A percentile compares a stretch with the other conserved stretches of the same genome.
These are phyloP conservation scores for Salix purpurea DNA, from an alignment of 345 rosid species.

Conservation along the genomic window DNA sequence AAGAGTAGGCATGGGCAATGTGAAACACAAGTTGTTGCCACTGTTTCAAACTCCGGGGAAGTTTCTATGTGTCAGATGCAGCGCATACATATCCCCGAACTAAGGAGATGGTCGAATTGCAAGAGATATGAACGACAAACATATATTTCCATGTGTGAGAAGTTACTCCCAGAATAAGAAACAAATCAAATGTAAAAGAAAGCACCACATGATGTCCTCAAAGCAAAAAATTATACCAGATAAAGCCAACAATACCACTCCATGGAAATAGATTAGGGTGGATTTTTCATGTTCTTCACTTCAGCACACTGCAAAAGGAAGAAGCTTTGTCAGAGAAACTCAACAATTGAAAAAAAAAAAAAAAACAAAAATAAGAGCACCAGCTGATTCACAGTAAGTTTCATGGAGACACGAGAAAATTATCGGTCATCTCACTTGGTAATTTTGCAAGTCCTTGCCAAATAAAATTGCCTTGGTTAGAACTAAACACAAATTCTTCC, in stretches of 20 bases:
- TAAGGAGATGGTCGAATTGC: not conserved
- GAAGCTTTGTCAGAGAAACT: slow-evolving; percentile 4
- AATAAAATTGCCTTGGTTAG: not conserved
- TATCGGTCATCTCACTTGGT: not conserved
- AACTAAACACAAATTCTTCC: not conserved
- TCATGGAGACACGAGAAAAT: not conserved
- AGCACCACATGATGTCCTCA: slow-evolving; percentile 16
- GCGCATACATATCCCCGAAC: not conserved
- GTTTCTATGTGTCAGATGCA: not conserved
- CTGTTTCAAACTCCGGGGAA: not conserved
- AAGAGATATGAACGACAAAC: not conserved
- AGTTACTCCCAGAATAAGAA: slow-evolving; percentile 8
- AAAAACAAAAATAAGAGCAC: not conserved
- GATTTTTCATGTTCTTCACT: not conserved
- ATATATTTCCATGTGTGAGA: slow-evolving; percentile 3
- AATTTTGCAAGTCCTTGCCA: not conserved
- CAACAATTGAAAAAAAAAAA: not conserved
- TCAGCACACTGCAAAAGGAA: slow-evolving; percentile 56
- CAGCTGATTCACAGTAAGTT: not conserved
- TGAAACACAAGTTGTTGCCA: not conserved
- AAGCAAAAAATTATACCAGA: slow-evolving; percentile 13
- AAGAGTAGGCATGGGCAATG: not conserved
- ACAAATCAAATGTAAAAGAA: slow-evolving; percentile 25
- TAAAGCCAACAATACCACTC: slow-evolving; percentile 10
- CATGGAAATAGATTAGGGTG: slow-evolving; percentile 7